Base-by-base conservation (phyloP, 1,139 yeast genomes). In the Protomyces arabidopsidicola region DNA sequence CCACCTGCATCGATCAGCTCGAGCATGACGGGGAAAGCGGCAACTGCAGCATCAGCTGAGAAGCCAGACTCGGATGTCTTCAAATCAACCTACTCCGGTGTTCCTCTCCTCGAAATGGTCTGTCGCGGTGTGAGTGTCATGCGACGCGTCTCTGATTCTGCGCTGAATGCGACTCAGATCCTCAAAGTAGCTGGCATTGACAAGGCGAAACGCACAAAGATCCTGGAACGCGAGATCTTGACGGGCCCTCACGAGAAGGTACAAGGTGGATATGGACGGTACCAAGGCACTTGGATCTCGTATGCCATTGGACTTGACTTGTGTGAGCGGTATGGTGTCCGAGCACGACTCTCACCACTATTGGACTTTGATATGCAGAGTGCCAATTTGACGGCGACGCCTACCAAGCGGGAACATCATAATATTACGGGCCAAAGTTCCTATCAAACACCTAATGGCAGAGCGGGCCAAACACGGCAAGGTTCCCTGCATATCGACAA, bases 241-340 rank as follows among this genome's bases (percentile, higher is more conserved):
- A 83, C 85, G 1, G 95, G 95, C 35, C 79, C 79, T 50, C 96
- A 90, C 74, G 97, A 91, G 73, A 91, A 90, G 73, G 93, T 91
- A 12, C 97, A 90, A 75, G 97, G 97, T 55, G 97, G 97, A 0
- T 89, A 90, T 72, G 97, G 97, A 14, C 87, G 90, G 72, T 89
- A 88, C 73, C 97, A 91, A 75, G 98, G 98, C 1, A 89, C 97
- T 0, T 93, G 97, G 90, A 45, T 64, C 14, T 56, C 65, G n/a
- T 77, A 82, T 66, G 81, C 82, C 35, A 75, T 86, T 35, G 89
- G 91, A 0, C 81, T 81, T 0, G 79, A 81, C 4, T 76, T 88
- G 18, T 84, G 90, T 54, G 79, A 79, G 59, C 82, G 82, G 68
- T 87, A 86, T 71, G 83, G 82, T 1, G 87, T 89, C 0, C 84